Evolutionary conservation across 2,329 filamentous ascomycete species (phyloP).

Genomic region (Ophiostoma pallidulum): DNA sequence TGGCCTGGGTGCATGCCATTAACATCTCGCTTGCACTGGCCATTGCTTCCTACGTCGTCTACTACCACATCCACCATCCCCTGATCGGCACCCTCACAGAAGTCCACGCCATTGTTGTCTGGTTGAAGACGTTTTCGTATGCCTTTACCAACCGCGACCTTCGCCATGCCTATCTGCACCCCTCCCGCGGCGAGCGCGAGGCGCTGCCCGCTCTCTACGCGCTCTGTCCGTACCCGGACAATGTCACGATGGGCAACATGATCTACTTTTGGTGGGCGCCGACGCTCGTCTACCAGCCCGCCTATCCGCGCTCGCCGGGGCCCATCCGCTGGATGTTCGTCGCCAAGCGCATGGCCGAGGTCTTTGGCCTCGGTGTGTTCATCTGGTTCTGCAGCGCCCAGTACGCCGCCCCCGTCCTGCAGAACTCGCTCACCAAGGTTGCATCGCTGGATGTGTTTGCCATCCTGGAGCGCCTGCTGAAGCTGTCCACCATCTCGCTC

Average conservation of each 20-base stretch:
- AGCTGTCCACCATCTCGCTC: slow-evolving; percentile 88
- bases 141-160: slow-evolving; percentile 95
- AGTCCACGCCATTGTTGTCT: slow-evolving; percentile 87
- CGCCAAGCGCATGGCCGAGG: slow-evolving; percentile 68
- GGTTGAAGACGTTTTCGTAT: slow-evolving; percentile 92
- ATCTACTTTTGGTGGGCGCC: slow-evolving; percentile 98
- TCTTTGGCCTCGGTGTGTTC: slow-evolving; percentile 68
- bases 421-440: slow-evolving; percentile 84
- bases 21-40: slow-evolving; percentile 76
- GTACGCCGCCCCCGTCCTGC: slow-evolving; percentile 82
- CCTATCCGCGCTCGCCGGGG: slow-evolving; percentile 74
- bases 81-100: slow-evolving; percentile 87
- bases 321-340: slow-evolving; percentile 80
- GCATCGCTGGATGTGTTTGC: slow-evolving; percentile 67
- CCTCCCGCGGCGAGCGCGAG: slow-evolving; percentile 54
- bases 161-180: slow-evolving; percentile 79
- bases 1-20: slow-evolving; percentile 70
- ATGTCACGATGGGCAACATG: slow-evolving; percentile 81
- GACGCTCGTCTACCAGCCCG: slow-evolving; percentile 91
- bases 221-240: slow-evolving; percentile 76
- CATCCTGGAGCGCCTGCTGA: slow-evolving; percentile 83
- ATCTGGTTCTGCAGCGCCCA: slow-evolving; percentile 95
- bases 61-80: slow-evolving; percentile 85
- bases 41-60: slow-evolving; percentile 77
- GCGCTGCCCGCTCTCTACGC: slow-evolving; percentile 73